A percentile compares a stretch with the other conserved stretches of the same genome.
Evolutionary conservation across 1,284 basidiomycete species (phyloP).

Genomic region (Thelephora terrestris): DNA sequence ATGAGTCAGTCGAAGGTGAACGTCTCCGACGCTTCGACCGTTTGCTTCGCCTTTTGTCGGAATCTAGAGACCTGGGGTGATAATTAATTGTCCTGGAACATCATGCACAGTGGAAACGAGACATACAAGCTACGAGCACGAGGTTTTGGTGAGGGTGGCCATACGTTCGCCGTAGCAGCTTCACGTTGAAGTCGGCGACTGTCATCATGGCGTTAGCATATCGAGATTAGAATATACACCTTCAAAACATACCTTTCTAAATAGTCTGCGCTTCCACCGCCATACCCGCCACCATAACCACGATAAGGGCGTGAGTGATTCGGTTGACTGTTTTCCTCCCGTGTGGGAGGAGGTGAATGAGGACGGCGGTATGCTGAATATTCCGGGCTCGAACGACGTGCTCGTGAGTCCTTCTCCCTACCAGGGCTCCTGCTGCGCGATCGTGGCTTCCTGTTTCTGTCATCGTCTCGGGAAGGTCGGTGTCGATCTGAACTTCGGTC

Average conservation of each 20-base stretch:
- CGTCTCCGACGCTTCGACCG: constrained; percentile 48
- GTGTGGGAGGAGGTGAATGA: constrained; percentile 11
- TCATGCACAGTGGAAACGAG: neutral
- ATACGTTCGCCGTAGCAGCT: constrained; percentile 53
- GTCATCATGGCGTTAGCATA: constrained; percentile 1
- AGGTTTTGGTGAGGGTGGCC: constrained; percentile 79
- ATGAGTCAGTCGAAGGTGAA: constrained; percentile 42
- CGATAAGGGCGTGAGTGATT: constrained; percentile 39
- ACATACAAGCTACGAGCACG: constrained; percentile 50
- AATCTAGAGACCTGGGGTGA: constrained; percentile 38
- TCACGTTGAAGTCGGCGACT: constrained; percentile 75
- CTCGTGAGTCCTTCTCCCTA: neutral
- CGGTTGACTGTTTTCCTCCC: constrained; percentile 24
- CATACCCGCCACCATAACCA: constrained; percentile 16
- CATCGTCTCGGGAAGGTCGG: constrained; percentile 30
- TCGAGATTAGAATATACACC: neutral
- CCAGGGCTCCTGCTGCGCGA: neutral
- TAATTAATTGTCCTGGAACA: neutral
- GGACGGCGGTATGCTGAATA: constrained; percentile 23
- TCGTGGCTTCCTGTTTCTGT: constrained; percentile 14
- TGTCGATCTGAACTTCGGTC: constrained; percentile 24
- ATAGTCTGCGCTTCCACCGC: constrained; percentile 34
- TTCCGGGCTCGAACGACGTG: constrained; percentile 19
- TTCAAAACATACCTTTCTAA: constrained; percentile 43
- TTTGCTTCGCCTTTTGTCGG: constrained; percentile 38